Base-by-base conservation (phyloP, 257 asterid species). In the Pogostemon cablin region DNA sequence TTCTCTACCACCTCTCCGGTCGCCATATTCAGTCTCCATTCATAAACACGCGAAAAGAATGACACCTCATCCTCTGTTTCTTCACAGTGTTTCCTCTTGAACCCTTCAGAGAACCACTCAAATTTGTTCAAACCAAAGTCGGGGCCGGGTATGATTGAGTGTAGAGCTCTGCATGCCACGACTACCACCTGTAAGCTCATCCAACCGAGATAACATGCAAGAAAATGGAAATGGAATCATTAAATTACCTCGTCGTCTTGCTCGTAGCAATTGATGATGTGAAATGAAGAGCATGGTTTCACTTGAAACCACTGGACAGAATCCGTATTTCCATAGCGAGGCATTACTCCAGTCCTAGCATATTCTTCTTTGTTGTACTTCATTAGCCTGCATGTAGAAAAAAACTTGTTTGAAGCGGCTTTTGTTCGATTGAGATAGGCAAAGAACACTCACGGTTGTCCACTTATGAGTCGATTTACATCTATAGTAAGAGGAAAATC, bases 321-420 rank as follows among this genome's bases (percentile, higher is more conserved):
- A 71, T 77, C 81, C 5, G 88, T 79, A 66, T 83, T 87, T 54
- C 97, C 97, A 69, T 83, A 91, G 7, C 88, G 93, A 61, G 95
- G 96, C 96, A 91, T 86, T 64, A 91, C 67, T 53, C 97, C 93
- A 1, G 89, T 86, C 78, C 91, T 84, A 0, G 95, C 93, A 62
- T 79, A 84, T 54, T 74, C 85, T 54, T 78, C 69, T 20, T 75
- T 77, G 3, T 84, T 75, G 66, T 81, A 85, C 72, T 78, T 87
- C 12, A 91, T 74, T 6, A 91, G 75, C 63, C 96, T 88, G 47
- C 58, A 69, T 0, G 40, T 40, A 34, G 11, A 17, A 35, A 60
- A 10, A 32, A 75, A 9, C 65, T 5, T 6, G 34, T n/a, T 54
- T 46, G 25, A 15, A 9, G 44, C 15, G 50, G 61, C 61, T 71